Conservation (phyloP, 2,329 filamentous ascomycete species). For the Sphaerulina musiva region DNA sequence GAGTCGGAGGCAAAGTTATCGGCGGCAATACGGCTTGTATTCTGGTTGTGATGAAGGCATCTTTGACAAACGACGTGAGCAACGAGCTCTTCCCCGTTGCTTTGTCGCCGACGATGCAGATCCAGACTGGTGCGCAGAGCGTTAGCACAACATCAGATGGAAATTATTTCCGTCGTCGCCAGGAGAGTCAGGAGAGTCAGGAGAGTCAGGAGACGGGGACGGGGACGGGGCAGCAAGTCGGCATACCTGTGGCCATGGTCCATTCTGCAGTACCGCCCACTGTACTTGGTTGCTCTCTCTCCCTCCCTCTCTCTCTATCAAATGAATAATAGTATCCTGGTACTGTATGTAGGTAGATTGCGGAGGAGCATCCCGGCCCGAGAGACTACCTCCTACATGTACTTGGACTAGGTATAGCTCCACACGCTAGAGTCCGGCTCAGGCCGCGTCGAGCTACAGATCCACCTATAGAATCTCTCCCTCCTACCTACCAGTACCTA, state of each 20-base stretch:
- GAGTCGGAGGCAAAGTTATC: slow-evolving; percentile 87
- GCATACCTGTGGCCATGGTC: slow-evolving; percentile 19
- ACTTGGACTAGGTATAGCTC: no score
- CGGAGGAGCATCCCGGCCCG: not conserved
- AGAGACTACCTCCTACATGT: no score
- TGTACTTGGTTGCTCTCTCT: no score
- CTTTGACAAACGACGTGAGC: slow-evolving; percentile 74
- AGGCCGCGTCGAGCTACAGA: no score
- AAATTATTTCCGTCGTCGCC: not conserved
- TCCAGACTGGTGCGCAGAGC: slow-evolving; percentile 56
- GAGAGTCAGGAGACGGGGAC: no score
- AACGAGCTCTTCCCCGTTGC: slow-evolving; percentile 84
- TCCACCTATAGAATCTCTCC: no score
- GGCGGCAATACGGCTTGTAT: slow-evolving; percentile 91
- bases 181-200: not conserved
- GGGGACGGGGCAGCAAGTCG: no score
- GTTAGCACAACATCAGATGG: not conserved
- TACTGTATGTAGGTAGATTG: not conserved
- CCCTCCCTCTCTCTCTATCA: no score
- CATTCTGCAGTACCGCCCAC: not conserved
- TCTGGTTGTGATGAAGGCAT: slow-evolving; percentile 90
- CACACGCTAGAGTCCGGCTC: no score
- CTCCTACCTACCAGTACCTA: no score
- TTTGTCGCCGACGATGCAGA: slow-evolving; percentile 95
- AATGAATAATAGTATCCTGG: not conserved